Evolutionary conservation across 2,329 filamentous ascomycete genomes (phyloP), one percentile per base, ranked within the genome.

Genomic region (Leptosphaerulina australis): DNA sequence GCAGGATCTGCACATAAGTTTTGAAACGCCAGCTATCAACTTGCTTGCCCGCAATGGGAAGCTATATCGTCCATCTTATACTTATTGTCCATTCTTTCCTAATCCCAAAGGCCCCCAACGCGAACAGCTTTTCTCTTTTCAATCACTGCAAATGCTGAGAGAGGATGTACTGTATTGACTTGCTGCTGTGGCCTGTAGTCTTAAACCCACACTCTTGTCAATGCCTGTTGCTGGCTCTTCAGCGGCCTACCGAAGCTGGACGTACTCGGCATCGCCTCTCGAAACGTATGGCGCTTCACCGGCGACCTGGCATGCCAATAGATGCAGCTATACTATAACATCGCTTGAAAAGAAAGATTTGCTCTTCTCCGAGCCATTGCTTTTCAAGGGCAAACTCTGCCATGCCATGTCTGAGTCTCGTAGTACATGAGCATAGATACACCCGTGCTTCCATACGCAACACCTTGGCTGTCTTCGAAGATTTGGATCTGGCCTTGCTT

Each of bases 41-140:
- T 45, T 36, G 37, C 48, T 36, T 51, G 36, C 22, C 26, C 31
- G 20, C 20, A 51, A 41, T 30, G 7, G 41, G 48, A 14, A 51
- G 37, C 31, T 43, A 51, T 46, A 51, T 33, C 48, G 37, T 31
- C n/a, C 41, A 46, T 46, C 48, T 40, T 51, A 51, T 31, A 22
- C 20, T 14, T 20, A 37, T 43, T 46, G 41, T 22, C 41, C 45
- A 51, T 37, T 30, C 30, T 24, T 10, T 12, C 20, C 28, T 12
- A 20, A 14, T 9, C 9, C 11, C 3, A 24, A 22, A 4, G 7
- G 12, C 3, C 15, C n/a, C 21, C 24, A 11, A 38, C 20, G 3
- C 20, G n/a, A 9, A 18, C 20, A 20, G 7, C 12, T 10, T 25
- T 18, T 14, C 5, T 4, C 5, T 8, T 11, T 17, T n/a, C n/a